Conservation (phyloP, 345 rosid genomes). For the Sisymbrium altissimum region DNA sequence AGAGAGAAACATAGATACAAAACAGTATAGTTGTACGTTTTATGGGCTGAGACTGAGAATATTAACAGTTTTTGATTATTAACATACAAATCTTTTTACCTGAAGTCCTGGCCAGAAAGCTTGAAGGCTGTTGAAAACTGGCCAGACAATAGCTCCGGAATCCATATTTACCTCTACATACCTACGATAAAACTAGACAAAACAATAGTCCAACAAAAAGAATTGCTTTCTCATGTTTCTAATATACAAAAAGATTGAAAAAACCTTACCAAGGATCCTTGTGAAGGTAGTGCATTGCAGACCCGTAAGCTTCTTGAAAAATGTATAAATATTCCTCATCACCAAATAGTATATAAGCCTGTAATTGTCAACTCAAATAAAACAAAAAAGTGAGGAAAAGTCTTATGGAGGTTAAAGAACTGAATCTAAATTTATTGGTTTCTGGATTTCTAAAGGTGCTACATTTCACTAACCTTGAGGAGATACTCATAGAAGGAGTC, state of each 20-base stretch:
- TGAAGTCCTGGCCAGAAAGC: slow-evolving; percentile 99
- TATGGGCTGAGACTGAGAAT: neutral
- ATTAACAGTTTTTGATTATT: neutral
- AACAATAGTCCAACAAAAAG: slow-evolving; percentile 27
- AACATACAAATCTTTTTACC: slow-evolving; percentile 39
- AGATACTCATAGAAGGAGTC: slow-evolving; percentile 98
- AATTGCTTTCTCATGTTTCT: slow-evolving; percentile 30
- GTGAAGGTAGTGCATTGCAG: slow-evolving; percentile 85
- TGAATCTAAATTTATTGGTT: neutral
- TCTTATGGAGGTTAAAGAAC: neutral
- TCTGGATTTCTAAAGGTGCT: neutral
- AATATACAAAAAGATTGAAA: slow-evolving; percentile 16
- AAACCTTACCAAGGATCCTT: slow-evolving; percentile 93
- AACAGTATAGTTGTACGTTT: neutral
- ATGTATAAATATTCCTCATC: slow-evolving; percentile 91
- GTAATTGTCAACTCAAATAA: slow-evolving; percentile 32
- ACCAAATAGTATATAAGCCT: slow-evolving; percentile 94
- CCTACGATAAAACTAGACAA: slow-evolving; percentile 43
- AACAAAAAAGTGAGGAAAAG: neutral
- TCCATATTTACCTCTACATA: slow-evolving; percentile 99
- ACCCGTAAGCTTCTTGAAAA: slow-evolving; percentile 91
- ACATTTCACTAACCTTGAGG: slow-evolving; percentile 61
- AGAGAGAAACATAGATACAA: slow-evolving; percentile 22
- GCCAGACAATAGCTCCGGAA: slow-evolving; percentile 96
- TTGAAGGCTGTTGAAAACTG: slow-evolving; percentile 93